Conservation (phyloP, 441 rosid species). For the Euphorbia corollata region DNA sequence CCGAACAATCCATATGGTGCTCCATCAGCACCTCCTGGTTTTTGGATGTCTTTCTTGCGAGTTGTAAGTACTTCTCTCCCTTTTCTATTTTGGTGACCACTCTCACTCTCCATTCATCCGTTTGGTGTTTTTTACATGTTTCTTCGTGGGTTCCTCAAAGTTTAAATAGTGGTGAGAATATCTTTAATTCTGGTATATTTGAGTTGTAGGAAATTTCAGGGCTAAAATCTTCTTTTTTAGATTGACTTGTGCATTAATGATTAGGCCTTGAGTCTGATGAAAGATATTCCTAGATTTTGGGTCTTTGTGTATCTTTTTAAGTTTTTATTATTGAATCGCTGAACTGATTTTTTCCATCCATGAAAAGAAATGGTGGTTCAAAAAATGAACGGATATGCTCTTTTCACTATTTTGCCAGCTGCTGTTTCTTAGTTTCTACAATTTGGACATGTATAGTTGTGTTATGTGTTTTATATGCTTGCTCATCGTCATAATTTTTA, state of each 20-base stretch:
- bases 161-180: neutral
- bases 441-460: neutral
- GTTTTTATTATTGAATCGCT: neutral
- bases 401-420: neutral
- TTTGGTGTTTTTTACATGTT: neutral
- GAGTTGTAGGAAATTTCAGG: neutral
- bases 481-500: neutral
- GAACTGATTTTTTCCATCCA: neutral
- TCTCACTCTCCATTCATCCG: neutral
- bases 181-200: neutral
- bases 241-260: neutral
- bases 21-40: constrained; percentile 88
- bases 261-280: neutral
- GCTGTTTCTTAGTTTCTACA: neutral
- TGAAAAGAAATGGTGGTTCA: neutral
- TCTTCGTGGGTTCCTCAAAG: neutral
- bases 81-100: neutral
- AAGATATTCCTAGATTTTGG: neutral
- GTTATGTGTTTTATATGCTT: neutral
- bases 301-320: neutral
- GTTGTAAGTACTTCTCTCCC: constrained; percentile 47
- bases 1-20: constrained; percentile 79
- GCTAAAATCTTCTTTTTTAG: neutral
- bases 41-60: constrained; percentile 88
- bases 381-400: neutral